Evolutionary conservation across 1,284 basidiomycete species (phyloP), one percentile per base, ranked within the genome.

Genomic region (Veloboletus limbatus): DNA sequence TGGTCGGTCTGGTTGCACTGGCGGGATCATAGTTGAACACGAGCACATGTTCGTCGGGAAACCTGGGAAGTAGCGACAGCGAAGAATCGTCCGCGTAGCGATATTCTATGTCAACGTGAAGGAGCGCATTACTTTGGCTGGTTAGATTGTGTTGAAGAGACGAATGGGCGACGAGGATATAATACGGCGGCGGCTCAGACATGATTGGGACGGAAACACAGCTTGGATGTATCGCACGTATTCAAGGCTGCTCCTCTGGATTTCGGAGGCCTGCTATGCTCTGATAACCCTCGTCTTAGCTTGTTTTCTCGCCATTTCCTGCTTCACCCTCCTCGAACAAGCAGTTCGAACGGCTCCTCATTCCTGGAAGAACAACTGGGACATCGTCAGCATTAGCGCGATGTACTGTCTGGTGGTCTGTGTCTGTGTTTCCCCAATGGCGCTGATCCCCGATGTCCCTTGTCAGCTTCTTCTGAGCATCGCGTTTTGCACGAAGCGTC

Each of bases 1-100:
- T 74, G 24, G 70, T 71, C 8, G 77, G 70, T 11, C 60, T 49
- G 16, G 67, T 51, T 31, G 65, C 45, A 14, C 58, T 53, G 41
- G 55, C 45, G 26, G 71, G 74, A 53, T 82, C 76, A 54, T 79
- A 81, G 61, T 88, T 78, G 36, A 91, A 72, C 24, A 91, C 72
- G 3, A 91, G 68, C 21, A 90, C 79, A 56, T 83, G 83, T 60
- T 88, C 83, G 33, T 76, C 73, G 8, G 76, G 69, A 33, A 71
- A 71, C 33, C 69, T 72, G 11, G 85, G 82, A 25, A 88, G 67
- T 8, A 89, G 63, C 9, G 76, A 65, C 18, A 77, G 65, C 2
- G 85, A 81, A 0, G 81, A 73, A 58, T 91, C 88, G 56, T 91
- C 87, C 20, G 79, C 77, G 60, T 88, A 91, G 56, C 86, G 83